Evolutionary conservation across 2,329 filamentous ascomycete genomes (phyloP), one percentile per base, ranked within the genome.

Genomic region (Pestalotiopsis sp.): DNA sequence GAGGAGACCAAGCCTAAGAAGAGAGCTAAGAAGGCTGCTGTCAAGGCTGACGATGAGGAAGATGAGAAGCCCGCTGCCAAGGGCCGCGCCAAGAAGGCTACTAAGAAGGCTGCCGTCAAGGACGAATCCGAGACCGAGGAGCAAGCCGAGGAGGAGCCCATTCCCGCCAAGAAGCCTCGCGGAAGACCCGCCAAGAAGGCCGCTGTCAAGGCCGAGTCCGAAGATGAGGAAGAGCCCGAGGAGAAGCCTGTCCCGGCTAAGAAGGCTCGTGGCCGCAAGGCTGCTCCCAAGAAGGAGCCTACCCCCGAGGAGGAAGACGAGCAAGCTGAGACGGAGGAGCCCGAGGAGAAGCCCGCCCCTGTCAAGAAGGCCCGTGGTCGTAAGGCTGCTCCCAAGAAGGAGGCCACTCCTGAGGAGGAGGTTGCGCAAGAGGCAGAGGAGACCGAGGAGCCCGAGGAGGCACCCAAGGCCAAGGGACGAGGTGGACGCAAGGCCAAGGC

Each of bases 1-100:
- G 31, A 76, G 55, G 76, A 78, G 27, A 71, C 73, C 38, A 69
- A 79, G 49, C 77, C 78, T n/a, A 78, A 80, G 70, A 83, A 83
- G 74, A 82, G 82, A 71, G 70, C 75, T 17, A 79, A 78, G 70
- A 76, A 77, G 66, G 72, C 73, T 38, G 72, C 76, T 61, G 70
- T 59, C 11, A 78, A 78, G 39, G 74, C 76, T n/a, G 72, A 74
- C 20, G 69, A 74, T 1, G 71, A 71, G 1, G 70, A 71, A 0
- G 71, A 74, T 27, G 72, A 74, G 52, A 52, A 64, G 61, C 69
- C 72, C 4, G 71, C 72, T 45, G 65, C 68, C 23, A 74, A 74
- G 52, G 64, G 60, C 73, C 72, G 69, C 58, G 64, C 64, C 61
- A 81, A 80, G 72, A 77, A 76, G 66, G 70, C 67, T 11, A 68